Base-by-base conservation (phyloP, 108 stramenopile genomes). In the Nitzschia palea region DNA sequence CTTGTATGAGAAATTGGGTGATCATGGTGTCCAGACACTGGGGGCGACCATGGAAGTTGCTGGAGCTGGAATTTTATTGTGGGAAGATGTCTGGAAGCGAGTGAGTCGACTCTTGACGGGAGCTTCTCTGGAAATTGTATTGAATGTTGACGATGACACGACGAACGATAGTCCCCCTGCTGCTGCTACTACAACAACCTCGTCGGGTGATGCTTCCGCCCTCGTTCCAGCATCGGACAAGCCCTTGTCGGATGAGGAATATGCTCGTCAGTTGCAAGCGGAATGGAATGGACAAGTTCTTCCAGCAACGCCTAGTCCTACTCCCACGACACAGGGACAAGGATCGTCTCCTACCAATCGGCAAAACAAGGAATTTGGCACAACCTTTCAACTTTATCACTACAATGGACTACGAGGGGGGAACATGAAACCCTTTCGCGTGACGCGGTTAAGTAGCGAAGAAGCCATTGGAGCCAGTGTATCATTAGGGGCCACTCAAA, bases 361-460 rank as follows among this genome's bases (percentile, higher is more conserved):
- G 35, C 2, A 35, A 23, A 9, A 40, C 42, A 44, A 30, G 62
- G 68, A 69, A 61, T 53, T 45, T 71, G 83, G 81, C 10, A 55
- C 57, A 14, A 79, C 78, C 17, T 78, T 93, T 69, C 63, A 70
- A 40, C 45, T 90, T 2, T 86, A 69, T 65, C 88, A 93, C 65
- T 93, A 88, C 73, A 93, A 93, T 76, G 87, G 88, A 15, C 73
- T 93, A 9, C 81, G 86, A 20, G 88, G 84, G 29, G 91, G 91
- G 0, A 65, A 44, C 18, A 54, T 90, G 14, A 82, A 84, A 4
- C 67, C 80, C 1, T 88, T 93, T 73, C 73, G 67, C 23, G 73
- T 93, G 0, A 87, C 83, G 4, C 75, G 79, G 55, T 59, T 87
- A 26, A 83, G 71, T 57, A 62, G 87, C 1, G 78, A 80, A 29